Evolutionary conservation across 1,139 yeast species (phyloP).

Genomic region (Arxiozyma bovina): DNA sequence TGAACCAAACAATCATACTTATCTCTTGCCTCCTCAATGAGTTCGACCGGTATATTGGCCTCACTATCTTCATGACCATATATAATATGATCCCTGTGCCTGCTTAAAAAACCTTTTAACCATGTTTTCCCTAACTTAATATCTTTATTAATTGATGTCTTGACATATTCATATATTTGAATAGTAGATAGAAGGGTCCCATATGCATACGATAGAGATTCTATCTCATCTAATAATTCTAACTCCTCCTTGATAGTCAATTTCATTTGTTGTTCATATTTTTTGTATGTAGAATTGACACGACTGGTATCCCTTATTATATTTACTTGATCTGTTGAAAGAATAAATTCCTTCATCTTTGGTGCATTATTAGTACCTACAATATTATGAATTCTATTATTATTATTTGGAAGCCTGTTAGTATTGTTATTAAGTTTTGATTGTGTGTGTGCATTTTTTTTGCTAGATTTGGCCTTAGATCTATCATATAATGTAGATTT

Average conservation of each 20-base stretch:
- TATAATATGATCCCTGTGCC: constrained; percentile 17
- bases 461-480: constrained; percentile 1
- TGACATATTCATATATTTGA: constrained; percentile 17
- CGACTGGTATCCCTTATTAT: not conserved
- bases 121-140: constrained; percentile 20
- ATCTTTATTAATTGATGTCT: constrained; percentile 10
- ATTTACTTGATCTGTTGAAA: not conserved
- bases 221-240: constrained; percentile 12
- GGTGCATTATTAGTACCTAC: no score
- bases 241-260: constrained; percentile 17
- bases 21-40: constrained; percentile 16
- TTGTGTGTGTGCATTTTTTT: constrained; percentile 2
- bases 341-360: no score
- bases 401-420: no score
- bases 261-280: constrained; percentile 22
- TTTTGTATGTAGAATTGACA: constrained; percentile 3
- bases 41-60: constrained; percentile 11
- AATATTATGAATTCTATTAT: no score
- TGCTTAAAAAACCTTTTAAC: constrained; percentile 18
- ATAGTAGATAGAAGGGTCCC: constrained; percentile 18
- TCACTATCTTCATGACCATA: constrained; percentile 14
- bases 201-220: constrained; percentile 12
- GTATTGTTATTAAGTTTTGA: not conserved
- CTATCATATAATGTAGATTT: constrained; percentile 24
- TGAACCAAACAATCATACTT: constrained; percentile 15